A percentile compares a stretch with the other conserved stretches of the same genome.
These are phyloP conservation scores for Kingdonia uniflora DNA, from an alignment of 164 flowering plant species.

Conservation along the genomic window DNA sequence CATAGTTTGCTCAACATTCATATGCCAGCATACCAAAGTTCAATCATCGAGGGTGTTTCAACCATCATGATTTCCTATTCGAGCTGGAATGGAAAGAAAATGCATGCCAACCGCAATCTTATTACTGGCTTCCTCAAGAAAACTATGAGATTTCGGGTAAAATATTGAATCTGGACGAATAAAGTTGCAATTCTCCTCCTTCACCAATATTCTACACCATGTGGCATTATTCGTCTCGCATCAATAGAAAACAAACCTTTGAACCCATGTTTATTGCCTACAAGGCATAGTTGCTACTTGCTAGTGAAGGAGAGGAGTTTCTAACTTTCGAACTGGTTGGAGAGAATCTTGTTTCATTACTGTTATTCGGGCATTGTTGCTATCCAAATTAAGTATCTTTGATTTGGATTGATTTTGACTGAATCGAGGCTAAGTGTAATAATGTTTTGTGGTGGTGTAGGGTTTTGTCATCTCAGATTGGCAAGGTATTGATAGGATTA, in stretches of 20 bases:
- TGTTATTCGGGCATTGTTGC: too few relatives aligned
- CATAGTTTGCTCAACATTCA: conserved; percentile 2
- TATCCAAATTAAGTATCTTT: too few relatives aligned
- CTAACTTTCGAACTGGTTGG: too few relatives aligned
- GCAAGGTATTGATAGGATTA: neutral
- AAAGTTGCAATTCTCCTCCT: too few relatives aligned
- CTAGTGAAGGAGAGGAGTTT: too few relatives aligned
- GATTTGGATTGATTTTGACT: neutral
- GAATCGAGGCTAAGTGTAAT: neutral
- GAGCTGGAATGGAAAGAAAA: conserved; percentile 6
- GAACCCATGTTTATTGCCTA: too few relatives aligned
- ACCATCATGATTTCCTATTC: conserved; percentile 11
- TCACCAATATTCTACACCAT: too few relatives aligned
- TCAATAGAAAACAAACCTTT: too few relatives aligned
- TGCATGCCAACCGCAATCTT: conserved; percentile 8
- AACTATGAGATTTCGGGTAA: neutral
- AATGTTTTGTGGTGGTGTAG: neutral
- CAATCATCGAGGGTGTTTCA: conserved; percentile 9
- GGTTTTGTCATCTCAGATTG: neutral
- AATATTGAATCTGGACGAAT: too few relatives aligned
- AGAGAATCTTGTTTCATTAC: too few relatives aligned
- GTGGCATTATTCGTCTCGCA: too few relatives aligned
- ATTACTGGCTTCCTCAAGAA: conserved; percentile 7
- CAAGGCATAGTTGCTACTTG: too few relatives aligned
- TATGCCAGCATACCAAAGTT: conserved; percentile 8